A percentile compares a stretch with the other conserved stretches of the same genome.
Conservation (phyloP, 129 eudicot genomes). For the Chrysanthemum makinoi region DNA sequence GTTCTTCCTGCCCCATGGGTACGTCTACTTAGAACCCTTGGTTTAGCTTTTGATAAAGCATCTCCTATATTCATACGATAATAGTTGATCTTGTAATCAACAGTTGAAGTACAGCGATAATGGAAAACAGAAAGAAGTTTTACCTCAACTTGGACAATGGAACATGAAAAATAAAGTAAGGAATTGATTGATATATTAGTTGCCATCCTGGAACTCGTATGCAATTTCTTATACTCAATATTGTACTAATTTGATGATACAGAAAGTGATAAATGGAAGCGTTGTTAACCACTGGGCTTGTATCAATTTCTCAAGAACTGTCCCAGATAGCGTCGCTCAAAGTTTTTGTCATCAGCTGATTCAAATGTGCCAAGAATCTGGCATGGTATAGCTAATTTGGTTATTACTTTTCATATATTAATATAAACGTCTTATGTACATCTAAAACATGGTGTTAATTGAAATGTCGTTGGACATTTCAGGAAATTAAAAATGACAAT, state of each 20-base stretch:
- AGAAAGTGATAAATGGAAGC: constrained; percentile 82
- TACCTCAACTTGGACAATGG: constrained; percentile 82
- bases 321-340: constrained; percentile 55
- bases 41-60: constrained; percentile 1
- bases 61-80: background rate
- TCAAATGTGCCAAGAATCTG: constrained; percentile 69
- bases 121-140: constrained; percentile 66
- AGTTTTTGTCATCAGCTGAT: constrained; percentile 66
- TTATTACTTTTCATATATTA: background rate
- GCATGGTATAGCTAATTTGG: constrained; percentile 46
- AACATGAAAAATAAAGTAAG: constrained; percentile 75
- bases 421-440: too few species aligned
- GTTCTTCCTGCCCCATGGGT: constrained; percentile 92
- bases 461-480: constrained; percentile 1
- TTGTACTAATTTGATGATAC: constrained; percentile 15
- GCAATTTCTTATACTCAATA: background rate
- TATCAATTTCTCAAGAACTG: constrained; percentile 65
- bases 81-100: constrained; percentile 10
- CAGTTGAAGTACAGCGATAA: constrained; percentile 73
- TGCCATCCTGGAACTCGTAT: background rate
- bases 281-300: constrained; percentile 69
- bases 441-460: too few species aligned
- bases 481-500: constrained; percentile 66
- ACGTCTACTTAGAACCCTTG: background rate
- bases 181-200: background rate